These are phyloP conservation scores for Plasmodium yoelii DNA, from an alignment of 169 alveolate genomes.

Conservation along the genomic window DNA sequence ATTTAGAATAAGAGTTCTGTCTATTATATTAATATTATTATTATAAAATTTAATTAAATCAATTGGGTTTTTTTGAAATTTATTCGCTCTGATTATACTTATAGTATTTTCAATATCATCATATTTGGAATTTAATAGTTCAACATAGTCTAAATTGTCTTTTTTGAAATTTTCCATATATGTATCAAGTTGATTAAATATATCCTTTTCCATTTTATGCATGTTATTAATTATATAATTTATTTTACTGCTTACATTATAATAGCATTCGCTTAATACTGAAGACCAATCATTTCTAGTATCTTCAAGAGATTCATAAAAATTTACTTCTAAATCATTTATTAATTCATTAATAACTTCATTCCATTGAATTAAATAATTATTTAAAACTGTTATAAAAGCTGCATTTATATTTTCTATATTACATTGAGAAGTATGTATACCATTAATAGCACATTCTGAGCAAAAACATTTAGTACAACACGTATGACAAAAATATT, in stretches of 20 bases:
- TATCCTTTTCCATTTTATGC: conserved; percentile 63
- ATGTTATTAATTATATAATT: conserved; percentile 46
- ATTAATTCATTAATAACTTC: conserved; percentile 77
- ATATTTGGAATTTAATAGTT: conserved; percentile 38
- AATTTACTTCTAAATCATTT: conserved; percentile 79
- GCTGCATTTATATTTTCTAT: conserved; percentile 84
- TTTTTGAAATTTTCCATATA: conserved; percentile 62
- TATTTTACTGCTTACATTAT: conserved; percentile 37
- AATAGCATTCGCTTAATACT: conserved; percentile 60
- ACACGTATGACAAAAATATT: conserved; percentile 85
- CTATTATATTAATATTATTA: conserved; percentile 28
- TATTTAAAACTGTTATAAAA: conserved; percentile 78
- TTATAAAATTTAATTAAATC: conserved; percentile 68
- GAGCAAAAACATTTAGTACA: conserved; percentile 82
- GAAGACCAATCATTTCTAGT: conserved; percentile 82
- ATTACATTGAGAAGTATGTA: conserved; percentile 79
- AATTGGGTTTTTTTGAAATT: conserved; percentile 57
- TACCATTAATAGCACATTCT: conserved; percentile 84
- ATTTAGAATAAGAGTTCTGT: conserved; percentile 38
- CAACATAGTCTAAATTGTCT: conserved; percentile 49
- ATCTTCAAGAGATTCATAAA: conserved; percentile 81
- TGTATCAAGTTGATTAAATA: conserved; percentile 36
- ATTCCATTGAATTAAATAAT: conserved; percentile 82
- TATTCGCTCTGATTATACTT: conserved; percentile 47
- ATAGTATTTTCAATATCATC: conserved; percentile 60